Conservation (phyloP, 176 grass and related monocot genomes). For the Carex littledalei region DNA sequence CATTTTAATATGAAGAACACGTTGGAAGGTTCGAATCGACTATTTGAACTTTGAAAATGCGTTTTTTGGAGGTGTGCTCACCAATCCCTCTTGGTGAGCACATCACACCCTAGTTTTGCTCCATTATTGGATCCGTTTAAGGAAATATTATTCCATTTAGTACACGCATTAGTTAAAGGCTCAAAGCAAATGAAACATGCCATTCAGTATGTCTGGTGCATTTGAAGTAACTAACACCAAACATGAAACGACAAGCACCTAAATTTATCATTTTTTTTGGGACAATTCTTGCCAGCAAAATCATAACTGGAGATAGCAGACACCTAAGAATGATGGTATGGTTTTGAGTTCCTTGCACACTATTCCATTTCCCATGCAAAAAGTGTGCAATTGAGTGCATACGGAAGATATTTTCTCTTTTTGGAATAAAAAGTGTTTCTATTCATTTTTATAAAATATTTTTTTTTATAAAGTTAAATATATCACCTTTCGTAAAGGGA, state of each 20-base stretch:
- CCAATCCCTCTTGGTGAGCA: no score
- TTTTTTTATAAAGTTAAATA: no score
- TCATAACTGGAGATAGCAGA: not conserved
- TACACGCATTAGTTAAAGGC: not conserved
- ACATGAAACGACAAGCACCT: constrained; percentile 1
- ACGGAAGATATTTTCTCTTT: no score
- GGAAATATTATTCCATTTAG: not conserved
- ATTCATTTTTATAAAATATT: no score
- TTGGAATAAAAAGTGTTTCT: no score
- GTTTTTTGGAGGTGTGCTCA: no score
- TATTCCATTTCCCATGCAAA: not conserved
- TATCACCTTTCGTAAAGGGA: no score
- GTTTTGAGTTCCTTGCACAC: not conserved
- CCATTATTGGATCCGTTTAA: not conserved
- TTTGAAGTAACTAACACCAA: not conserved
- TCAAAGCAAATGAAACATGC: not conserved
- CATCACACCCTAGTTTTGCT: no score
- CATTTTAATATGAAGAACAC: no score
- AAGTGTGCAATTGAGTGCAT: not conserved
- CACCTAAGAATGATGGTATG: no score
- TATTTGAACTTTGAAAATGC: no score
- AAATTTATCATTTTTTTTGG: not conserved
- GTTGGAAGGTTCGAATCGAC: no score
- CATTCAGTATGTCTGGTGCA: not conserved
- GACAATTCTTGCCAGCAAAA: not conserved